Percentiles rank a stretch among this genome's conserved stretches.
phyloP scores from a whole-genome alignment of 768 basidiomycete species.

The Mycena amicta region DNA sequence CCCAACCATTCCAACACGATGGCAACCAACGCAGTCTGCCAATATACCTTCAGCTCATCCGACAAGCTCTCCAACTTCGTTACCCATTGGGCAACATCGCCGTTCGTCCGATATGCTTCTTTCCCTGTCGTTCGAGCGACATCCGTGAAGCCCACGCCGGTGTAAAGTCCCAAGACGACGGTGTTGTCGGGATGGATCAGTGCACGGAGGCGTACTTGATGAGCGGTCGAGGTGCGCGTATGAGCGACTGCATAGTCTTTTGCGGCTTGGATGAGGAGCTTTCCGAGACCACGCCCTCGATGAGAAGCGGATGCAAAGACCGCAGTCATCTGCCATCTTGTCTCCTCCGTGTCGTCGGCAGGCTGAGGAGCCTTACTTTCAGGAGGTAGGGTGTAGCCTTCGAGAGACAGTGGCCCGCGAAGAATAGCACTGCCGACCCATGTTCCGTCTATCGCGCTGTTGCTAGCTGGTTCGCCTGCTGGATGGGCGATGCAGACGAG shows the following conservation, averaged over 20 bases:
- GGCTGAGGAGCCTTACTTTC: background rate
- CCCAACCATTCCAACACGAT: constrained; percentile 15
- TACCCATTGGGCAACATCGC: constrained; percentile 5
- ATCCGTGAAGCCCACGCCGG: constrained; percentile 10
- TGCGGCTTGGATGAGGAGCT: constrained; percentile 18
- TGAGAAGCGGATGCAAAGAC: constrained; percentile 15
- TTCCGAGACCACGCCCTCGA: constrained; percentile 16
- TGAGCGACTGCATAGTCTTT: constrained; percentile 11
- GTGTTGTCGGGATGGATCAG: constrained; percentile 18
- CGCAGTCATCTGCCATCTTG: constrained; percentile 22
- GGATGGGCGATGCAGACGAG: constrained; percentile 18
- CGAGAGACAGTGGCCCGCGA: constrained; percentile 9
- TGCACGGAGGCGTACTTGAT: constrained; percentile 5
- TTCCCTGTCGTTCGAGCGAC: constrained; percentile 14
- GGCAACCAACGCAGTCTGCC: constrained; percentile 7
- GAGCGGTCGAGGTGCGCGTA: background rate
- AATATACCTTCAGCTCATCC: constrained; percentile 12
- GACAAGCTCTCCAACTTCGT: constrained; percentile 9
- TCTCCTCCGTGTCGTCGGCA: constrained; percentile 12
- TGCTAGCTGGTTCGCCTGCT: background rate
- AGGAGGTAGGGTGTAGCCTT: constrained; percentile 10
- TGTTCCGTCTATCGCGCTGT: background rate
- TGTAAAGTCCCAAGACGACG: constrained; percentile 10
- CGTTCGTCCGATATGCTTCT: constrained; percentile 20
- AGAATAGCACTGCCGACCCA: constrained; percentile 19